phyloP scores from a whole-genome alignment of 495 filamentous ascomycete genomes.

The Astrothelium macrocarpum region DNA sequence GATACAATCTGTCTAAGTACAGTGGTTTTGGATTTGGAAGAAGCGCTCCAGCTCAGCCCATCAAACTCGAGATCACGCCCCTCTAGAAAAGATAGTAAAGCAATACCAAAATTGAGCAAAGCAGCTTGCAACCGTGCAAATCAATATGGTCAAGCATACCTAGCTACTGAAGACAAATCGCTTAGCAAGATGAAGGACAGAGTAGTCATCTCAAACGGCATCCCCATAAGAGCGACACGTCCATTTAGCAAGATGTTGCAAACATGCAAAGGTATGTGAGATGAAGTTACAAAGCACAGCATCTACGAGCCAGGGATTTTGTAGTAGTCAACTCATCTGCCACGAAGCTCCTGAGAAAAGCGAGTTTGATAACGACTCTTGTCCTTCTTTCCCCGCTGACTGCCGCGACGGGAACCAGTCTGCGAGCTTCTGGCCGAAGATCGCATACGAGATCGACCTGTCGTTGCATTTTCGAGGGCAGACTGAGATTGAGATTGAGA shows the following conservation, averaged over 20 bases:
- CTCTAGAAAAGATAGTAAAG: neutral
- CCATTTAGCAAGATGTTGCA: neutral
- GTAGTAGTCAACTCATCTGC: neutral
- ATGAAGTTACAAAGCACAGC: neutral
- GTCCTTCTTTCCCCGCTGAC: neutral
- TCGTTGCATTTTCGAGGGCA: neutral
- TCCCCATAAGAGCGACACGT: too few species aligned
- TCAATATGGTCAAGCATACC: neutral
- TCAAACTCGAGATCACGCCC: neutral
- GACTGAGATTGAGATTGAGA: neutral
- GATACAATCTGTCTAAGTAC: neutral
- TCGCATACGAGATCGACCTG: neutral
- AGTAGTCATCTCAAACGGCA: neutral
- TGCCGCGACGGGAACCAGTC: neutral
- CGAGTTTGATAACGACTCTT: neutral
- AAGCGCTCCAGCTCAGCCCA: neutral
- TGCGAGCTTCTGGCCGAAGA: neutral
- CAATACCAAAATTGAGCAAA: neutral
- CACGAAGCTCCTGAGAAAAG: neutral
- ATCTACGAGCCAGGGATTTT: too few species aligned
- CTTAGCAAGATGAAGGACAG: too few species aligned
- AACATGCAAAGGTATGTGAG: neutral
- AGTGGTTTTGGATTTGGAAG: neutral
- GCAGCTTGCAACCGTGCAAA: neutral
- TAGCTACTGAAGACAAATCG: neutral